These are phyloP conservation scores for Paspalum vaginatum DNA, from an alignment of 176 grass and related monocot species.

Conservation along the genomic window DNA sequence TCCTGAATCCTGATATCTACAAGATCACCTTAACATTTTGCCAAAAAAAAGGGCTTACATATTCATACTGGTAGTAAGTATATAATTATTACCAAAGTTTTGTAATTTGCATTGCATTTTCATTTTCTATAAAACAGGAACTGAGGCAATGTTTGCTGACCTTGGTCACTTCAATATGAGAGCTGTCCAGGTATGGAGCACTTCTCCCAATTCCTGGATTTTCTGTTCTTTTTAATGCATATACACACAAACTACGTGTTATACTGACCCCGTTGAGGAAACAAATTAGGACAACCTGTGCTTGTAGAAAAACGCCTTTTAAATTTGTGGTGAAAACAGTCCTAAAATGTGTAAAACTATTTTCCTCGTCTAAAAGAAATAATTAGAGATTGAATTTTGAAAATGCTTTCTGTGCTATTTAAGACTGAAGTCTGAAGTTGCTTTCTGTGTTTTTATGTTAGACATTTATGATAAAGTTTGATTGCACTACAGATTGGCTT, in stretches of 20 bases:
- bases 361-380: background rate
- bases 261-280: background rate
- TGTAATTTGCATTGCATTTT: background rate
- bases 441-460: constrained; percentile 5
- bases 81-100: background rate
- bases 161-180: constrained; percentile 78
- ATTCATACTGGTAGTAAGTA: background rate
- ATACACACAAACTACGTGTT: background rate
- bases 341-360: background rate
- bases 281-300: background rate
- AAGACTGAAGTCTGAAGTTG: constrained; percentile 7
- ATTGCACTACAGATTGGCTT: constrained; percentile 62
- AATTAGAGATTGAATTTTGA: background rate
- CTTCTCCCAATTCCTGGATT: background rate
- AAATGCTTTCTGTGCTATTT: too few relatives aligned
- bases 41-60: background rate
- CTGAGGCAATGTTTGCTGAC: constrained; percentile 83
- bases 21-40: constrained; percentile 16
- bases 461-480: constrained; percentile 17
- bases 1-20: background rate
- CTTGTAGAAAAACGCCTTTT: background rate
- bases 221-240: constrained; percentile 22
- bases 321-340: background rate
- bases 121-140: constrained; percentile 53
- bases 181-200: constrained; percentile 63